Conservation (phyloP, 2,329 filamentous ascomycete genomes). For the Sarocladium oryzae region DNA sequence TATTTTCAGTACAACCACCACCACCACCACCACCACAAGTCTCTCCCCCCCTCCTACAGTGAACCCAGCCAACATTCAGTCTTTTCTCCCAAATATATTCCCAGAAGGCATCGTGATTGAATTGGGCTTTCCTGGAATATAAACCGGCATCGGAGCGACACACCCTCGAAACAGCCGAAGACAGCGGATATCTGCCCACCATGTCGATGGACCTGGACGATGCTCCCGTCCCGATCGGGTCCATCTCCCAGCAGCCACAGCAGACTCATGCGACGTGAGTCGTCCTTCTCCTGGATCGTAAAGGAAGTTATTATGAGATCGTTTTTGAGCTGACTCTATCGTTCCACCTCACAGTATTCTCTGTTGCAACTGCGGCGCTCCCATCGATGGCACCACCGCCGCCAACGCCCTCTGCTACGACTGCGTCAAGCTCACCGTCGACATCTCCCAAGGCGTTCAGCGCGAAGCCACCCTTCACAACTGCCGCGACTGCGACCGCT, state of each 20-base stretch:
- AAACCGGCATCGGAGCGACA: too few species aligned
- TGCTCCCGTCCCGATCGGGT: constrained; percentile 31
- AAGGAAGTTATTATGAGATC: background rate
- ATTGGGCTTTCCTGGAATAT: too few species aligned
- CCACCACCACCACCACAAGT: background rate
- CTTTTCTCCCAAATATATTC: background rate
- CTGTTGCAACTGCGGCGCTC: constrained; percentile 94
- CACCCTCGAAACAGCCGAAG: too few species aligned
- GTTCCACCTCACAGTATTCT: constrained; percentile 53
- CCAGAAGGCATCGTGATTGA: too few species aligned
- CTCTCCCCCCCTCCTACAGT: background rate
- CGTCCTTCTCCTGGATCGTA: background rate
- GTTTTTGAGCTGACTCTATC: background rate
- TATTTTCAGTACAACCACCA: constrained; percentile 11
- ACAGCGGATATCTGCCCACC: constrained; percentile 11
- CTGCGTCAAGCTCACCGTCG: constrained; percentile 89
- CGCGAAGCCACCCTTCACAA: constrained; percentile 85
- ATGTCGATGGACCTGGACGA: constrained; percentile 41
- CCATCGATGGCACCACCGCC: constrained; percentile 84
- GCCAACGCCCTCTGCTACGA: constrained; percentile 90
- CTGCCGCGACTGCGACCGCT: constrained; percentile 91
- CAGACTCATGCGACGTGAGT: constrained; percentile 33
- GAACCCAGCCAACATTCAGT: background rate
- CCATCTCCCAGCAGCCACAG: constrained; percentile 23
- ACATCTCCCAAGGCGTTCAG: constrained; percentile 87